A percentile compares a stretch with the other conserved stretches of the same genome.
Evolutionary conservation across 139 green algal genomes (phyloP).

Genomic region (Chlorella sorokiniana): DNA sequence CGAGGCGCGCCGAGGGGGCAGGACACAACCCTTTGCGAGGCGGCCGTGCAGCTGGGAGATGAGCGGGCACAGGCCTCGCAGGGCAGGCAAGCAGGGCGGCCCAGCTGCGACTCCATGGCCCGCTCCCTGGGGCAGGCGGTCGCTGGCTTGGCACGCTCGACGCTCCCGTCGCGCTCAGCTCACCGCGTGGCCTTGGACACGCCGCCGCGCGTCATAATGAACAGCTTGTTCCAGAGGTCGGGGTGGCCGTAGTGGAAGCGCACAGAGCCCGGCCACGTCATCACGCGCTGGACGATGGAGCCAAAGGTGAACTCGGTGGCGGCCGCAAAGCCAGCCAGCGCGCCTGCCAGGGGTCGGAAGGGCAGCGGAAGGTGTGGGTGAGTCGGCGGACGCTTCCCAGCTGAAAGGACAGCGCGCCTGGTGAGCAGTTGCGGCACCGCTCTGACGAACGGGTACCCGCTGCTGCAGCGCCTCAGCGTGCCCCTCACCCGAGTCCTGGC

Average conservation of each 20-base stretch:
- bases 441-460: too few relatives aligned
- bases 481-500: conserved; percentile 55
- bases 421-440: too few relatives aligned
- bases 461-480: not conserved
- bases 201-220: conserved; percentile 78
- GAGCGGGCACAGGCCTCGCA: not conserved
- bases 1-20: not conserved
- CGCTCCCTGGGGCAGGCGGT: too few relatives aligned
- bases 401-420: too few relatives aligned
- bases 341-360: conserved; percentile 39
- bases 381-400: too few relatives aligned
- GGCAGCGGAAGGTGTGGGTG: not conserved
- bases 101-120: too few relatives aligned
- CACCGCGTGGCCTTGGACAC: conserved; percentile 62
- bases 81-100: too few relatives aligned
- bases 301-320: conserved; percentile 78
- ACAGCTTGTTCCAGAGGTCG: conserved; percentile 91
- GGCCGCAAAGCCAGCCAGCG: conserved; percentile 75
- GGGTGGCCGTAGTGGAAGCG: conserved; percentile 93
- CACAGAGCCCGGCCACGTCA: conserved; percentile 70
- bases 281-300: conserved; percentile 80
- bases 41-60: too few relatives aligned
- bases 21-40: too few relatives aligned
- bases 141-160: too few relatives aligned
- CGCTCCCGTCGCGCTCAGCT: not conserved